A percentile compares a stretch with the other conserved stretches of the same genome.
These are phyloP conservation scores for Trypanosoma avium DNA, from an alignment of 208 protist species.

Conservation along the genomic window DNA sequence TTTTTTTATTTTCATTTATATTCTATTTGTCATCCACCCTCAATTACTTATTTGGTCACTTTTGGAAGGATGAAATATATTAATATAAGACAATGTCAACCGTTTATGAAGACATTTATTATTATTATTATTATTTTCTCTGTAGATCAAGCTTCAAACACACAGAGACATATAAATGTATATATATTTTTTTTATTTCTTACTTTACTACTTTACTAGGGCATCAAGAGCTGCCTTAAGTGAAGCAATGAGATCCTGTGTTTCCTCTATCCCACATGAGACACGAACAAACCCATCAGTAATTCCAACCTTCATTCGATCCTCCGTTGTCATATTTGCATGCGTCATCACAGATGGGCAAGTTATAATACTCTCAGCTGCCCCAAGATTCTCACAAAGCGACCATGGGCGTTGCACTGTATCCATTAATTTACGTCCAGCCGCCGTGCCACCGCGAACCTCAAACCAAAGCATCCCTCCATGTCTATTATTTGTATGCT, in stretches of 20 bases:
- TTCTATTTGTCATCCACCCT: no score
- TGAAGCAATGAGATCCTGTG: conserved; percentile 89
- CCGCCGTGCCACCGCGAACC: conserved; percentile 71
- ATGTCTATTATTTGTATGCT: conserved; percentile 84
- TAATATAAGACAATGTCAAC: no score
- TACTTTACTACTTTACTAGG: conserved; percentile 29
- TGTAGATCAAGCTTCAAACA: no score
- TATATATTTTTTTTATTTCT: not conserved
- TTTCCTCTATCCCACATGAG: conserved; percentile 95
- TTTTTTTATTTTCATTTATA: no score
- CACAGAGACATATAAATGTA: no score
- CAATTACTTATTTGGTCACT: no score
- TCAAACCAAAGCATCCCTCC: conserved; percentile 94
- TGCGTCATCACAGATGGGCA: conserved; percentile 96
- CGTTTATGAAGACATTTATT: no score
- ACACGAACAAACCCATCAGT: conserved; percentile 93
- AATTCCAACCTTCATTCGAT: conserved; percentile 92
- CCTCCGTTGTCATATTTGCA: conserved; percentile 92
- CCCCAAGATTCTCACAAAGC: conserved; percentile 94
- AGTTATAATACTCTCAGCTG: conserved; percentile 95
- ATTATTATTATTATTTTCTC: no score
- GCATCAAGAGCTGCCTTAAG: conserved; percentile 88
- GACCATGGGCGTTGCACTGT: conserved; percentile 84
- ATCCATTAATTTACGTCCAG: conserved; percentile 81
- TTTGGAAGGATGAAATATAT: no score